Evolutionary conservation across 257 asterid species (phyloP).

Genomic region (Linderniella brevidens): DNA sequence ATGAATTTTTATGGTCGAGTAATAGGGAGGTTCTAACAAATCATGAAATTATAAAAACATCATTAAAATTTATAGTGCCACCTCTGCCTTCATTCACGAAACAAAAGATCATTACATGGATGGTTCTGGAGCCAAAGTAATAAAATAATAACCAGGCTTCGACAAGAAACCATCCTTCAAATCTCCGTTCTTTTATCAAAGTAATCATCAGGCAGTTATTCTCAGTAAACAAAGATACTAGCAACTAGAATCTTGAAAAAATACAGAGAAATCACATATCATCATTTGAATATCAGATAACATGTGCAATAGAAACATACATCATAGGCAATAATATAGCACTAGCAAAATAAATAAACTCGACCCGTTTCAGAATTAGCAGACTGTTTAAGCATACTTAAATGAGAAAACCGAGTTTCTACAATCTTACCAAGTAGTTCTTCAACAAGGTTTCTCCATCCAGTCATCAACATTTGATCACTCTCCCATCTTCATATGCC

Average conservation of each 20-base stretch:
- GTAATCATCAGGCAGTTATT: constrained; percentile 24
- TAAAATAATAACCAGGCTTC: constrained; percentile 14
- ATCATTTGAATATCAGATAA: not conserved
- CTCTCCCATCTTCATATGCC: no score
- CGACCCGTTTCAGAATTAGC: no score
- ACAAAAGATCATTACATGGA: constrained; percentile 14
- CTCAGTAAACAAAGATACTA: no score
- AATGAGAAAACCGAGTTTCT: no score
- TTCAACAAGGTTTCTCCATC: constrained; percentile 5
- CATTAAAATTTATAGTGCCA: not conserved
- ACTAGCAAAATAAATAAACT: no score
- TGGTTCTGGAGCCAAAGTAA: constrained; percentile 17
- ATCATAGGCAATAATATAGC: not conserved
- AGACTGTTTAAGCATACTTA: no score
- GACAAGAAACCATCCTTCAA: constrained; percentile 20
- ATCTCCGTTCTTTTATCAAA: constrained; percentile 25
- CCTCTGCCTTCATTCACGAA: constrained; percentile 15
- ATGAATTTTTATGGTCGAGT: no score
- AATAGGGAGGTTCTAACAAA: no score
- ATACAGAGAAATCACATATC: constrained; percentile 1
- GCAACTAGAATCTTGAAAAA: not conserved
- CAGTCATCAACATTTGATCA: no score
- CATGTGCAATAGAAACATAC: not conserved
- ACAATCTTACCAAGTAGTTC: constrained; percentile 12
- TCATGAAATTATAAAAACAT: no score